Base-by-base conservation (phyloP, 2,329 filamentous ascomycete species). In the Mariannaea sp. region DNA sequence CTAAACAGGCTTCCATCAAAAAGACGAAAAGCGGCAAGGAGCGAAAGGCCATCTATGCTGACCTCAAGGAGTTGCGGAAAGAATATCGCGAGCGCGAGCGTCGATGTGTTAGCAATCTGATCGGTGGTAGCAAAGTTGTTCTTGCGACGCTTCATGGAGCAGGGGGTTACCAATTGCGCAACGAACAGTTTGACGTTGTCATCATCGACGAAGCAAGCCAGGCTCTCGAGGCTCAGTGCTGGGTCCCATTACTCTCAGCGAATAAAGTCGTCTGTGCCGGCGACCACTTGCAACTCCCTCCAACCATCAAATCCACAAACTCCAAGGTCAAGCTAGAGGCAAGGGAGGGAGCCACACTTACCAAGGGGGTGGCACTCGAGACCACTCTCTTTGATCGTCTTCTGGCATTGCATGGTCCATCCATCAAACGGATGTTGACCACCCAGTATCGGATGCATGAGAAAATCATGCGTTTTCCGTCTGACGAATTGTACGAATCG, bases 361-460 rank as follows among this genome's bases (percentile, higher is more conserved):
- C 75, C 48, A 79, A 81, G 53, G 80, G 78, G 5, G 78, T 85
- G 65, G 86, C 82, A 1, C 80, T 99, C 5, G 92, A 96, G 67
- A 89, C 81, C n/a, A 97, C 94, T 0, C 79, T 99, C 24, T 99
- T 99, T 70, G 93, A 97, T 71, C 83, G 94, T 22, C 79, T 99
- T 35, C 79, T 99, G 38, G 80, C 81, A 5, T 77, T 97, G 13
- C 90, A 99, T 68, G 94, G 94, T 1, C 75, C 85, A 1, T 78
- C 78, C 4, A 92, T 99, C 75, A 97, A 97, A 76, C 81, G 89
- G 45, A 96, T 97, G 90, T 83, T 99, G 19, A 97, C 91, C 4
- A 96, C 89, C 4, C 94, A 99, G 74, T 99, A 99, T 71, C 91
- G 94, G 30, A 99, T 99, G 94, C 92, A 99, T 69, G 88, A 96